Evolutionary conservation across 345 rosid genomes (phyloP), one percentile per base, ranked within the genome.

Genomic region (Clausena lansium): DNA sequence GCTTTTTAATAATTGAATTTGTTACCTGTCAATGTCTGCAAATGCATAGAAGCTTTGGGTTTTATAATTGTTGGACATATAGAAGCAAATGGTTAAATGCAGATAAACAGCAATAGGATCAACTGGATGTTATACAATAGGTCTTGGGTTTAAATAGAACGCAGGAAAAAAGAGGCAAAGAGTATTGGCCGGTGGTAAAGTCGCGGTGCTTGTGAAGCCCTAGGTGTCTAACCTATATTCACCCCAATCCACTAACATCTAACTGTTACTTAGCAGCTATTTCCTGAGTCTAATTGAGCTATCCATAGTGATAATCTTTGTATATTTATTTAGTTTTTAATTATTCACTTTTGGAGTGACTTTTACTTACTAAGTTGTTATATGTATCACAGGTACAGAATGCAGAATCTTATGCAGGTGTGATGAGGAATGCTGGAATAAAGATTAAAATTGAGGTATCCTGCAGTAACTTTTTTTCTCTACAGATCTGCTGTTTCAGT

Each of bases 361-460:
- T 75, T 33, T 75, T 24, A 52, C 9, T 33, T 54, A 36, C 36
- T 55, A 9, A 39, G 55, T 36, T 52, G 35, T 38, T 64, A 10
- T 57, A 74, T 57, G 17, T 76, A 72, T 71, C 65, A 76, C 88
- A 93, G 97, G 93, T 93, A 71, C 82, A 84, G 78, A 84, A 71
- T 83, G 98, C 97, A 71, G 98, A 95, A 83, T 86, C 92, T 78
- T 95, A 93, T 86, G 79, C 78, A 58, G 85, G 59, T 78, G 80
- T 80, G 68, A 87, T 91, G 90, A 82, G 79, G 85, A 89, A 83
- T 82, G 92, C 97, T 86, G 97, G 98, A 83, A 86, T 95, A 75
- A 80, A 78, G 83, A 87, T 95, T 78, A 84, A 88, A 71, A 88
- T 89, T 74, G 92, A 93, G 98, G 98, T 90, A 87, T 74, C 35